phyloP scores from a whole-genome alignment of 208 protist genomes.

The Wallacemonas sp. region DNA sequence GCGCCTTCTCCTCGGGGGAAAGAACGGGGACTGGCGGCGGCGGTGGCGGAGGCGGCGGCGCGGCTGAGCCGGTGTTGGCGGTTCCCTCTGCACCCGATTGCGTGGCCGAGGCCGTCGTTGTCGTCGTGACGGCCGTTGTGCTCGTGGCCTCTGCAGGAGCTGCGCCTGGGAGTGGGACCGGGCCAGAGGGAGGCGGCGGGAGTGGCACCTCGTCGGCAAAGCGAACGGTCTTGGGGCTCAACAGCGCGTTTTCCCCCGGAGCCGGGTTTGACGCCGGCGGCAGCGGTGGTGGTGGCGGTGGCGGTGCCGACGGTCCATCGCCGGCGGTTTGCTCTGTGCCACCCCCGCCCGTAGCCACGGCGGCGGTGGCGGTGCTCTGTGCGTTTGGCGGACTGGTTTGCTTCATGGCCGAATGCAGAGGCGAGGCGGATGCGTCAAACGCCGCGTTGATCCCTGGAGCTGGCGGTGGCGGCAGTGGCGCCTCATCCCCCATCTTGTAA shows the following conservation, averaged over 20 bases:
- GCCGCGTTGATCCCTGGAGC: neutral
- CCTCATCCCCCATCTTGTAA: slow-evolving; percentile 12
- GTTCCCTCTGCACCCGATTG: too few relatives aligned
- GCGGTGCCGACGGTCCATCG: too few relatives aligned
- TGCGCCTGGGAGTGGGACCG: neutral
- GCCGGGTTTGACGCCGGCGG: neutral
- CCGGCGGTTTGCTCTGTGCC: too few relatives aligned
- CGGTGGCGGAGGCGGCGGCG: slow-evolving; percentile 5
- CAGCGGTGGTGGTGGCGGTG: too few relatives aligned
- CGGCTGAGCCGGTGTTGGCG: neutral
- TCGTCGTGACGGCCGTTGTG: neutral
- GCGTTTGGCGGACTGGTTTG: neutral
- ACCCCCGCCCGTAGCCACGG: too few relatives aligned
- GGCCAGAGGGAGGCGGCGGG: neutral
- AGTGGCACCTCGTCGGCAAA: neutral
- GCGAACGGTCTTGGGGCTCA: slow-evolving; percentile 1
- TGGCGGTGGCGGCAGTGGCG: neutral
- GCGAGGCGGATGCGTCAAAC: slow-evolving; percentile 3
- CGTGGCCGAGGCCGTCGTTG: neutral
- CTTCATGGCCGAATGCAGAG: slow-evolving; percentile 2
- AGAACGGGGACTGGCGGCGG: neutral
- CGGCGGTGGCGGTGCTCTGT: too few relatives aligned
- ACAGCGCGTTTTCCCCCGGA: neutral
- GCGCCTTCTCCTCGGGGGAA: slow-evolving; percentile 5
- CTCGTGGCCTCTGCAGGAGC: neutral